These are phyloP conservation scores for Trichoderma koningiopsis DNA, from an alignment of 2,329 filamentous ascomycete genomes.

Conservation along the genomic window DNA sequence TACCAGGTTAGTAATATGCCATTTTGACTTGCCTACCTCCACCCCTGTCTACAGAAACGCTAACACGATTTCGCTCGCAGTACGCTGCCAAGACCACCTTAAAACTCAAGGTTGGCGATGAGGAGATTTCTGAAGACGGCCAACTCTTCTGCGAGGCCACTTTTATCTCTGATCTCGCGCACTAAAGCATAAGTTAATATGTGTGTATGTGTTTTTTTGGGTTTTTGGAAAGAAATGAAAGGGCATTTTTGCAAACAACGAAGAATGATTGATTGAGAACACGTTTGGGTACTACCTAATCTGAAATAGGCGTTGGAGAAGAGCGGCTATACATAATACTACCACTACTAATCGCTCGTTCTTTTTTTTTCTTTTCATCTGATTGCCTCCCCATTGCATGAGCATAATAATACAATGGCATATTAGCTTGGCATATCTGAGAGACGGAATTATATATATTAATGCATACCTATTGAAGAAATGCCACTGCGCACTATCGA, in stretches of 20 bases:
- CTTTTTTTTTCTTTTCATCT: constrained; percentile 26
- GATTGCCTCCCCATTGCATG: constrained; percentile 14
- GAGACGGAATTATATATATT: background rate
- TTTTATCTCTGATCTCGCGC: constrained; percentile 74
- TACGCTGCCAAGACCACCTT: constrained; percentile 72
- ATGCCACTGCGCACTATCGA: background rate
- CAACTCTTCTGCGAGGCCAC: constrained; percentile 84
- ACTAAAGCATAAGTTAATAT: background rate
- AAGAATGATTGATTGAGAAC: constrained; percentile 23
- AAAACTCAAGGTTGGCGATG: constrained; percentile 82
- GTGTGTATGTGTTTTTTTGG: background rate
- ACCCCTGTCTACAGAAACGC: background rate
- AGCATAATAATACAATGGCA: constrained; percentile 20
- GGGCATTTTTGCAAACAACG: constrained; percentile 20
- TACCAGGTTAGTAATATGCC: constrained; percentile 70
- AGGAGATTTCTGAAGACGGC: constrained; percentile 77
- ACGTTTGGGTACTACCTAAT: constrained; percentile 28
- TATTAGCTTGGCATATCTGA: background rate
- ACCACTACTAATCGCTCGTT: constrained; percentile 31
- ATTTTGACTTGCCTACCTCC: background rate
- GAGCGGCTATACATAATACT: constrained; percentile 28
- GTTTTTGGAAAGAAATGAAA: constrained; percentile 24
- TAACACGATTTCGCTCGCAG: constrained; percentile 45
- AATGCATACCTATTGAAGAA: background rate
- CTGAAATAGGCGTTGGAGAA: constrained; percentile 33